Evolutionary conservation across 1,284 basidiomycete genomes (phyloP).

Genomic region (Rhodotorula glutinis): DNA sequence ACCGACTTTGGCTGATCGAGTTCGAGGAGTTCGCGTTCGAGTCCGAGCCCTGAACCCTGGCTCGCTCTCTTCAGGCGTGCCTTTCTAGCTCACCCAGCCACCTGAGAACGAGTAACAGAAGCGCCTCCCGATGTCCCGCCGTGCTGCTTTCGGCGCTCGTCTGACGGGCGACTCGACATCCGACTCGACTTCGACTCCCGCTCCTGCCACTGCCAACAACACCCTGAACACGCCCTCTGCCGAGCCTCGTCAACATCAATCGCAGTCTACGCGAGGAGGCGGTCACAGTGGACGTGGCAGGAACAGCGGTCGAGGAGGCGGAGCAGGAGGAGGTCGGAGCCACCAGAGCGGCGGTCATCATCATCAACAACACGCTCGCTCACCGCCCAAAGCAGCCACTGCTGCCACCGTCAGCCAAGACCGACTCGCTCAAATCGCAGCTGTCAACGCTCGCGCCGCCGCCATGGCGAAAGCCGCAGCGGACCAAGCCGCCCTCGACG

Average conservation of each 20-base stretch:
- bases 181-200: not conserved
- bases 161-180: not conserved
- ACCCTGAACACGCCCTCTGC: not conserved
- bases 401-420: not conserved
- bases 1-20: too few species aligned
- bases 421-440: not conserved
- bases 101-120: too few species aligned
- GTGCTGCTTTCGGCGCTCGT: slow-evolving; percentile 8
- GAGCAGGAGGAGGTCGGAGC: not conserved
- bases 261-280: too few species aligned
- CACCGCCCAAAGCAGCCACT: not conserved
- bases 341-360: not conserved
- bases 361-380: not conserved
- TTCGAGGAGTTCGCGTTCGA: too few species aligned
- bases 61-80: too few species aligned
- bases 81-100: too few species aligned
- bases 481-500: slow-evolving; percentile 15
- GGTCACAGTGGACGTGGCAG: too few species aligned
- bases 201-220: not conserved
- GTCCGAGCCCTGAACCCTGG: too few species aligned
- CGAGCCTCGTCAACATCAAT: not conserved
- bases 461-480: slow-evolving; percentile 25
- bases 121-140: not conserved
- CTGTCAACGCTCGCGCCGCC: not conserved
- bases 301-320: not conserved